Conservation (phyloP, 495 filamentous ascomycete genomes). For the Penicillium robsamsonii region DNA sequence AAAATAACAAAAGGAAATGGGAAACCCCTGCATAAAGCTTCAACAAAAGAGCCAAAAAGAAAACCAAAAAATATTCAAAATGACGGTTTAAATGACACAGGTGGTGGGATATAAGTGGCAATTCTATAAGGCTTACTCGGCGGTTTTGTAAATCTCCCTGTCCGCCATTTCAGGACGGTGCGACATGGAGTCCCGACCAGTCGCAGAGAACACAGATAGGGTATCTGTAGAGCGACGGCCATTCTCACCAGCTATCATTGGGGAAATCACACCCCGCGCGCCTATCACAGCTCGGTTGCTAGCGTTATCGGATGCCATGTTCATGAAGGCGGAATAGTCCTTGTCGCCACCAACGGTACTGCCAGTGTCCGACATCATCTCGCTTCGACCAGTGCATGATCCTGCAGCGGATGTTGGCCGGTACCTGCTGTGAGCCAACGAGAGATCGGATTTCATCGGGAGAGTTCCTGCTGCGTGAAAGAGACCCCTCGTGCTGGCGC, state of each 20-base stretch:
- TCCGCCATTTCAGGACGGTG: conserved; percentile 34
- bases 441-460: conserved; percentile 25
- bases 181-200: conserved; percentile 11
- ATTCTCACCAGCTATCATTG: conserved; percentile 19
- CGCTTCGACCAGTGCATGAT: conserved; percentile 34
- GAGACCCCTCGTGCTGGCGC: conserved; percentile 38
- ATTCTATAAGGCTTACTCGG: conserved; percentile 18
- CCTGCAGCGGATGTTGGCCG: conserved; percentile 30
- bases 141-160: conserved; percentile 30
- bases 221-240: conserved; percentile 31
- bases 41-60: not conserved
- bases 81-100: not conserved
- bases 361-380: conserved; percentile 29
- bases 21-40: not conserved
- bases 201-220: conserved; percentile 19
- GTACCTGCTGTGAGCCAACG: conserved; percentile 19
- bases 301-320: conserved; percentile 27
- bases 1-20: not conserved
- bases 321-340: conserved; percentile 24
- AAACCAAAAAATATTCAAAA: conserved; percentile 2
- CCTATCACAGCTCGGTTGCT: conserved; percentile 40
- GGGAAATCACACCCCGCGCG: conserved; percentile 31
- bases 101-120: conserved; percentile 3
- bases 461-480: conserved; percentile 37
- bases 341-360: conserved; percentile 37